Conservation (phyloP, 306 rosid species). For the Sesbania bispinosa region DNA sequence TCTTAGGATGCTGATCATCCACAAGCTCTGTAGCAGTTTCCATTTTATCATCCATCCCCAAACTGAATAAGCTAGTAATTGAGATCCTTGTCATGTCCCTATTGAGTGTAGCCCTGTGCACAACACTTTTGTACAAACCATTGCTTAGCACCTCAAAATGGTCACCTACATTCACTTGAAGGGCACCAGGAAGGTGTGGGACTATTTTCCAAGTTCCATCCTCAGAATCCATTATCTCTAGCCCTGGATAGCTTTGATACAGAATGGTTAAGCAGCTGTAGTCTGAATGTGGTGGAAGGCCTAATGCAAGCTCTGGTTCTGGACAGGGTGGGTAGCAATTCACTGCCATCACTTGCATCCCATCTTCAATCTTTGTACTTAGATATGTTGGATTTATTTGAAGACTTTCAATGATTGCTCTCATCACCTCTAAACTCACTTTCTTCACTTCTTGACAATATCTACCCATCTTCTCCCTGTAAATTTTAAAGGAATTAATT, state of each 20-base stretch:
- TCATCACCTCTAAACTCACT: constrained; percentile 34
- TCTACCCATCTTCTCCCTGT: constrained; percentile 51
- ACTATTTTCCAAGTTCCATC: constrained; percentile 3
- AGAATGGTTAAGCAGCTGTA: constrained; percentile 49
- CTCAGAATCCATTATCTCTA: constrained; percentile 18
- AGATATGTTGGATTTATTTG: constrained; percentile 32
- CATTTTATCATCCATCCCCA: constrained; percentile 24
- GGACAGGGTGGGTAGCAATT: constrained; percentile 59
- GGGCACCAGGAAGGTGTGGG: constrained; percentile 18
- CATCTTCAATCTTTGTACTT: constrained; percentile 31
- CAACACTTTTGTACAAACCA: constrained; percentile 29
- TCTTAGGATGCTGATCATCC: constrained; percentile 15
- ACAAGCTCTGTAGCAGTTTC: constrained; percentile 10
- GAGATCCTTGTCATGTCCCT: constrained; percentile 3
- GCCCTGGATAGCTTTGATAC: constrained; percentile 27
- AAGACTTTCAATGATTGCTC: constrained; percentile 45
- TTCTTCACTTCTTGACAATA: constrained; percentile 44
- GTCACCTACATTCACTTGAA: constrained; percentile 31
- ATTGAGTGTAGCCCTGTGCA: constrained; percentile 15
- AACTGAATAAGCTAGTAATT: constrained; percentile 20
- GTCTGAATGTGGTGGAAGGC: constrained; percentile 59
- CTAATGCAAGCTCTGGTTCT: constrained; percentile 39
- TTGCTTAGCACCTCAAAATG: constrained; percentile 29
- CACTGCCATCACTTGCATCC: constrained; percentile 49
- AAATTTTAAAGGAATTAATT: neutral